Evolutionary conservation across 306 rosid species (phyloP).

Genomic region (Sphenostylis stenocarpa): DNA sequence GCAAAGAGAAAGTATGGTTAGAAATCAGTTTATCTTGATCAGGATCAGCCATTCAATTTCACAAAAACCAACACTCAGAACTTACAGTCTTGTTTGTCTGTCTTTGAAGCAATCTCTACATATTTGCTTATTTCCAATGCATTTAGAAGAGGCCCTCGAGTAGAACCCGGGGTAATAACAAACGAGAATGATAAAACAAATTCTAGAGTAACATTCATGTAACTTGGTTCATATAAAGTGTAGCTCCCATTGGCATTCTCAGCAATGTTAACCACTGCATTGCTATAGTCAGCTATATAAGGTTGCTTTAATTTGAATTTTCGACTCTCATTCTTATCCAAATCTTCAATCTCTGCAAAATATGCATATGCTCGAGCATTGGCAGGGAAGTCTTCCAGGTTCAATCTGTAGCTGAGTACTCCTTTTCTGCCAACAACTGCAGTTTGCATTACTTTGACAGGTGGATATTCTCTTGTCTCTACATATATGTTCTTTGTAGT

Average conservation of each 20-base stretch:
- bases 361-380: slow-evolving; percentile 76
- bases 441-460: slow-evolving; percentile 77
- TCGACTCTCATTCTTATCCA: slow-evolving; percentile 54
- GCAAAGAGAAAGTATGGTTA: slow-evolving; percentile 35
- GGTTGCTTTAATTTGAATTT: slow-evolving; percentile 69
- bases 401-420: slow-evolving; percentile 64
- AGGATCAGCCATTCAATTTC: not conserved
- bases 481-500: slow-evolving; percentile 52
- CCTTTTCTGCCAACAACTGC: slow-evolving; percentile 73
- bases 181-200: slow-evolving; percentile 81
- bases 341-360: slow-evolving; percentile 68
- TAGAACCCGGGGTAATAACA: slow-evolving; percentile 65
- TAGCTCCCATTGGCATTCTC: slow-evolving; percentile 83
- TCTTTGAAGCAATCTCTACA: slow-evolving; percentile 52
- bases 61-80: slow-evolving; percentile 19
- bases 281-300: slow-evolving; percentile 50
- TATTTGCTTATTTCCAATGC: slow-evolving; percentile 82
- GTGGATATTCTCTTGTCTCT: slow-evolving; percentile 69
- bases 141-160: slow-evolving; percentile 75
- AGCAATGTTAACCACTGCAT: slow-evolving; percentile 80
- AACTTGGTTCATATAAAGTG: slow-evolving; percentile 86
- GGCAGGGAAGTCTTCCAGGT: slow-evolving; percentile 72
- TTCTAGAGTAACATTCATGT: slow-evolving; percentile 76
- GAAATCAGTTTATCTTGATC: slow-evolving; percentile 28
- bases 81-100: slow-evolving; percentile 67